phyloP scores from a whole-genome alignment of 768 basidiomycete species.

The Chalciporus chontae region DNA sequence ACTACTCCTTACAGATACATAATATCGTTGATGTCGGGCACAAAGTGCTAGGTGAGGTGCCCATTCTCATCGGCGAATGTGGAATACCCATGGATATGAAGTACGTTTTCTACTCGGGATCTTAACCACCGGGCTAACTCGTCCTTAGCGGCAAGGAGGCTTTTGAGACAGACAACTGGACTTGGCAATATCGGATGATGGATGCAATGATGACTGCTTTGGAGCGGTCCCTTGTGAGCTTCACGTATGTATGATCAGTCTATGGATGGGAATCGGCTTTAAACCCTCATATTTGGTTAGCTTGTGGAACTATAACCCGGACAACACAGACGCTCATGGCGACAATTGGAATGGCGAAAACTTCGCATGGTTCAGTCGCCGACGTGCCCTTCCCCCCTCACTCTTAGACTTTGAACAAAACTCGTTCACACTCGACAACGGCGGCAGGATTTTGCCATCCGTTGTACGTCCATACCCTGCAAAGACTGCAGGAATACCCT shows the following conservation, averaged over 20 bases:
- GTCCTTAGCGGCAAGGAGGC: conserved; percentile 60
- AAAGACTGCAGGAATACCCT: conserved; percentile 84
- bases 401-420: conserved; percentile 57
- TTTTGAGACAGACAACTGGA: conserved; percentile 68
- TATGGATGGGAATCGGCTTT: neutral
- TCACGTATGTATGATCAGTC: conserved; percentile 60
- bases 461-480: conserved; percentile 90
- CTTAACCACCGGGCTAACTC: neutral
- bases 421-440: conserved; percentile 74
- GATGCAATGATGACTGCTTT: conserved; percentile 86
- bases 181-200: conserved; percentile 89
- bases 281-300: conserved; percentile 35
- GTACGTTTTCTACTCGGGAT: conserved; percentile 41
- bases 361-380: conserved; percentile 87
- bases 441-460: conserved; percentile 70
- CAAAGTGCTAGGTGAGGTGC: conserved; percentile 70
- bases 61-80: conserved; percentile 87
- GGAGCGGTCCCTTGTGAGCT: conserved; percentile 73
- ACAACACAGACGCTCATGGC: conserved; percentile 72
- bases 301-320: conserved; percentile 93
- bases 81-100: conserved; percentile 98
- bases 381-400: conserved; percentile 52
- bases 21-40: conserved; percentile 74
- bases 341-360: conserved; percentile 97
- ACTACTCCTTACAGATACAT: conserved; percentile 77